Evolutionary conservation across 768 basidiomycete species (phyloP).

Genomic region (Xerocomellus amylosporus): DNA sequence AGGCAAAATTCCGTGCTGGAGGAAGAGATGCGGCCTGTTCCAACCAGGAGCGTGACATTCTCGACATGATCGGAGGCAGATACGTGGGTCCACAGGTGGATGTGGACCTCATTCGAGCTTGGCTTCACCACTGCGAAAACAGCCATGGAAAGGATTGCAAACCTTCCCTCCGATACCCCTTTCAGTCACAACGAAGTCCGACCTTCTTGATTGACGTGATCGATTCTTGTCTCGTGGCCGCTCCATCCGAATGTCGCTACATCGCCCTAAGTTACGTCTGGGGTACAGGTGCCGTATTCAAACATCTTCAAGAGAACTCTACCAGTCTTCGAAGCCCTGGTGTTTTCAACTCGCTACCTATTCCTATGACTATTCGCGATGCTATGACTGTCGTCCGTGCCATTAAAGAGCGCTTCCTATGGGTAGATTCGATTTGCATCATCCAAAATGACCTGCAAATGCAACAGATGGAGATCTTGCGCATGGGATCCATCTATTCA

Average conservation of each 20-base stretch:
- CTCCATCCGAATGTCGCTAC: constrained; percentile 20
- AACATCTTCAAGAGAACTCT: constrained; percentile 4
- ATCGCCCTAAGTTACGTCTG: constrained; percentile 23
- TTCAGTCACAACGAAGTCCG: neutral
- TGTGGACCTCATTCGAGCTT: constrained; percentile 3
- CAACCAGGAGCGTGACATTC: neutral
- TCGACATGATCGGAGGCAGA: constrained; percentile 11
- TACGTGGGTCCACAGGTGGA: neutral
- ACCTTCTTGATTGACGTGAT: constrained; percentile 13
- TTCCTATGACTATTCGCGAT: constrained; percentile 23
- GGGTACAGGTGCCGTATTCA: constrained; percentile 10
- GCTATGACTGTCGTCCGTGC: constrained; percentile 14
- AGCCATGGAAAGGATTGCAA: constrained; percentile 3
- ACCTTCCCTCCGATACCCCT: no score
- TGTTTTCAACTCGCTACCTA: neutral
- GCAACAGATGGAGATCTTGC: constrained; percentile 16
- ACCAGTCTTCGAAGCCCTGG: neutral
- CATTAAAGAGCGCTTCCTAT: constrained; percentile 24
- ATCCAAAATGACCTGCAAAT: constrained; percentile 18
- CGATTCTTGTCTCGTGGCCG: constrained; percentile 12
- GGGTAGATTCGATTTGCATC: constrained; percentile 28
- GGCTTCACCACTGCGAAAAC: constrained; percentile 18
- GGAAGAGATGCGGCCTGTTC: no score
- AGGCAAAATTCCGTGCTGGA: no score
- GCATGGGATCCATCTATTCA: constrained; percentile 22